phyloP scores from a whole-genome alignment of 768 basidiomycete species.

The Pholiota molesta region DNA sequence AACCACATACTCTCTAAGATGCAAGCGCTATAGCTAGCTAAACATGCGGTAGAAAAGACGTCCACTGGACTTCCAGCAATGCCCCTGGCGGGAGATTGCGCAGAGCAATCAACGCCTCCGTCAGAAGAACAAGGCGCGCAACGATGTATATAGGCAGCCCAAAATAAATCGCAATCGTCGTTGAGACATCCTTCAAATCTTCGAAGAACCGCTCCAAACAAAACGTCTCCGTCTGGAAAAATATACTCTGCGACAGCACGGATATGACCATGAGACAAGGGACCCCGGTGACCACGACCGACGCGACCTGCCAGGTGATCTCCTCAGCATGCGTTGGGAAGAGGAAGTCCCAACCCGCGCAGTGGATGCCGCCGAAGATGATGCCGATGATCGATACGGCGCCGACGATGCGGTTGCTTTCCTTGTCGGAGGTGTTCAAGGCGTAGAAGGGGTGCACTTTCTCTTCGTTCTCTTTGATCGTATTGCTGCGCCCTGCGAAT shows the following conservation, averaged over 20 bases:
- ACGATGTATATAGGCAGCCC: conserved; percentile 13
- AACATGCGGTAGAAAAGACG: conserved; percentile 17
- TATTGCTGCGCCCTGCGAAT: conserved; percentile 9
- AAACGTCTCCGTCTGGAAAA: conserved; percentile 5
- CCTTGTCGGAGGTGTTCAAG: conserved; percentile 2
- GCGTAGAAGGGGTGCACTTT: conserved; percentile 4
- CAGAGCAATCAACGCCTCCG: conserved; percentile 10
- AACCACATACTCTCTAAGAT: neutral
- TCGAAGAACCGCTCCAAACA: conserved; percentile 5
- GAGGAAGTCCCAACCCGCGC: conserved; percentile 11
- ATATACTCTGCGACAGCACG: conserved; percentile 3
- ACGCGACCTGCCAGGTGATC: conserved; percentile 7
- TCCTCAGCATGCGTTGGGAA: conserved; percentile 13
- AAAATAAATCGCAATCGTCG: conserved; percentile 5
- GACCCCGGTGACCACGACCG: conserved; percentile 10
- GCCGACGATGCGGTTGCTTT: conserved; percentile 5
- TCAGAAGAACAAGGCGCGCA: conserved; percentile 9
- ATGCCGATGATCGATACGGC: conserved; percentile 12
- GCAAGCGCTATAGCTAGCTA: neutral
- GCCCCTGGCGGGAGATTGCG: conserved; percentile 4
- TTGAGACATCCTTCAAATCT: neutral
- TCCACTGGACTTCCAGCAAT: conserved; percentile 13
- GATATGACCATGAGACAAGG: conserved; percentile 7
- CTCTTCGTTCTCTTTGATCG: conserved; percentile 5
- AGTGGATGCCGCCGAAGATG: conserved; percentile 17